Conservation (phyloP, 2,329 filamentous ascomycete genomes). For the Ilyonectria robusta region DNA sequence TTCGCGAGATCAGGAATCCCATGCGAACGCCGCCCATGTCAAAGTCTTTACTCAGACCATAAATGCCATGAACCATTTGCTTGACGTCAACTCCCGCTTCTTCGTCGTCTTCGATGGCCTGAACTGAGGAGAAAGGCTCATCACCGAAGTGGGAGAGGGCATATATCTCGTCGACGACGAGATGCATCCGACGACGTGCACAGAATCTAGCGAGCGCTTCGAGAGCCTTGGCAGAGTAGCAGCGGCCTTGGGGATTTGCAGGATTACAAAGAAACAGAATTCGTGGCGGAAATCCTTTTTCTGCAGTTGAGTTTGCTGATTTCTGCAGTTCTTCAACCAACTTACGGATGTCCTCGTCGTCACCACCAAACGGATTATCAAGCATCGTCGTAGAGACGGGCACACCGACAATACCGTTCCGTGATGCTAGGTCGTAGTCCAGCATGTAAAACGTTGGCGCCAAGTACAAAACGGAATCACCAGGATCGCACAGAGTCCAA, state of each 20-base stretch:
- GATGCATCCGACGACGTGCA: background rate
- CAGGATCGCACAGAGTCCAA: background rate
- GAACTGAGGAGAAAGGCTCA: background rate
- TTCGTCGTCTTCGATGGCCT: background rate
- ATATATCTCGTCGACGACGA: constrained; percentile 1
- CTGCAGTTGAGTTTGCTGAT: background rate
- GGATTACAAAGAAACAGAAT: background rate
- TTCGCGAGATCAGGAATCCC: background rate
- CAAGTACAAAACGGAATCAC: background rate
- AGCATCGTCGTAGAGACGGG: background rate
- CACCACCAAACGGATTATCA: background rate
- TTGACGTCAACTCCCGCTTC: background rate
- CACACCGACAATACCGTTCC: background rate
- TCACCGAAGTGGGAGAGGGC: background rate
- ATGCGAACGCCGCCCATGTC: constrained; percentile 2
- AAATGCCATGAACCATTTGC: background rate
- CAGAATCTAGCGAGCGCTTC: background rate
- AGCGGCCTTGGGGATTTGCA: background rate
- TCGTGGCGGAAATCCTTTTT: background rate
- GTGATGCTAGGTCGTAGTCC: background rate
- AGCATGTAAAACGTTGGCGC: background rate
- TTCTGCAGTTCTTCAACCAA: background rate
- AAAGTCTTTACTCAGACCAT: constrained; percentile 2
- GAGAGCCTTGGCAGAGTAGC: background rate
- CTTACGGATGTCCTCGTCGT: background rate